Percentiles rank a stretch among this genome's conserved stretches.
Conservation (phyloP, 1,284 basidiomycete genomes). For the Veloboletus limbatus region DNA sequence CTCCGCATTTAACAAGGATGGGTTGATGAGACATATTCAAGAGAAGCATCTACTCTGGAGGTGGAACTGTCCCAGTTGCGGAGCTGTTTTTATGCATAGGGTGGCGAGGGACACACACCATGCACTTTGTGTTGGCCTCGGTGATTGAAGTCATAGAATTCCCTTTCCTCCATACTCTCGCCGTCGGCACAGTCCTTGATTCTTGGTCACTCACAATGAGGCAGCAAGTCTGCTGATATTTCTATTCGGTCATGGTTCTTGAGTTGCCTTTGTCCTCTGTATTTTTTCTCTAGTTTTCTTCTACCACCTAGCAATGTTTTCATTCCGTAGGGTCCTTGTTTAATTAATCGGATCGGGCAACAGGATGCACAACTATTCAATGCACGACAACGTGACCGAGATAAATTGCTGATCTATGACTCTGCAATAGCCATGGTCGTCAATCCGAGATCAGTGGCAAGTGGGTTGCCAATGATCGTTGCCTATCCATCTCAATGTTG, state of each 20-base stretch:
- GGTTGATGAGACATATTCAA: conserved; percentile 25
- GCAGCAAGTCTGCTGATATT: conserved; percentile 13
- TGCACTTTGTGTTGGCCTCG: conserved; percentile 10
- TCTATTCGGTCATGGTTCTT: not conserved
- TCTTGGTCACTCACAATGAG: conserved; percentile 2
- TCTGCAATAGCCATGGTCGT: not conserved
- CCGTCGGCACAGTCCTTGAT: not conserved
- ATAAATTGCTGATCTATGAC: conserved; percentile 7
- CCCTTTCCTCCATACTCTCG: not conserved
- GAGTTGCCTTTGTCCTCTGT: not conserved
- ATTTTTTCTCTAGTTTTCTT: not conserved
- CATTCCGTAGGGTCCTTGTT: not conserved
- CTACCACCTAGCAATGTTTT: not conserved
- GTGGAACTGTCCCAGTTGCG: conserved; percentile 27
- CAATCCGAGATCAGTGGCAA: conserved; percentile 6
- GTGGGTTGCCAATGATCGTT: not conserved
- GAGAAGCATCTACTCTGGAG: conserved; percentile 27
- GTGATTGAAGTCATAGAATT: conserved; percentile 1
- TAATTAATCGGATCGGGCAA: conserved; percentile 6
- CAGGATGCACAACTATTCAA: not conserved
- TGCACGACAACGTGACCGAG: not conserved
- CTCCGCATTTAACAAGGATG: conserved; percentile 19
- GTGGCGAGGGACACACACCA: conserved; percentile 21
- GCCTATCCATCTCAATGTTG: not conserved
- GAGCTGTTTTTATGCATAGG: conserved; percentile 16